These are phyloP conservation scores for Phascolomyces articulosus DNA, from an alignment of 371 early-diverging fungal species.

Conservation along the genomic window DNA sequence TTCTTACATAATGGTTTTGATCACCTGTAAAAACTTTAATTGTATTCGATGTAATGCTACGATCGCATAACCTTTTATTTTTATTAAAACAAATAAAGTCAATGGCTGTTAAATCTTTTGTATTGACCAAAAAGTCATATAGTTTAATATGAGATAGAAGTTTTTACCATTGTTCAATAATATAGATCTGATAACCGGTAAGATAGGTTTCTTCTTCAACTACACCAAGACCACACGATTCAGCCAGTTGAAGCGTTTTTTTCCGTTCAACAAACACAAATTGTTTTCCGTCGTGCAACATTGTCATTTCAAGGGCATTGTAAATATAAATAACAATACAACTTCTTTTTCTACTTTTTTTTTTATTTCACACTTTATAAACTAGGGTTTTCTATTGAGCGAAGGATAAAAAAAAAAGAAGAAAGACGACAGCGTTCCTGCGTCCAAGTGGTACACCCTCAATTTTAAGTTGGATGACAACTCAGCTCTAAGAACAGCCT, in stretches of 20 bases:
- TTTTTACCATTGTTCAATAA: constrained; percentile 67
- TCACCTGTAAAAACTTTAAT: constrained; percentile 70
- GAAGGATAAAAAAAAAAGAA: background rate
- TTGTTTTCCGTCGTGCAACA: constrained; percentile 32
- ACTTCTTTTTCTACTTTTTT: too few relatives aligned
- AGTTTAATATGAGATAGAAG: background rate
- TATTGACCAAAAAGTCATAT: too few relatives aligned
- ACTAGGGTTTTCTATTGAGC: too few relatives aligned
- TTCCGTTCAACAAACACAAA: constrained; percentile 63
- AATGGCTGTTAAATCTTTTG: too few relatives aligned
- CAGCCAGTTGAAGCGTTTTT: constrained; percentile 49
- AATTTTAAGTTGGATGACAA: too few relatives aligned
- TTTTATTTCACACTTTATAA: too few relatives aligned
- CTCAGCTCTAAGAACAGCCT: too few relatives aligned
- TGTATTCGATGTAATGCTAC: constrained; percentile 57
- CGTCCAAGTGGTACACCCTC: too few relatives aligned
- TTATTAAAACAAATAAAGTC: too few relatives aligned
- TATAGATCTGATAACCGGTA: constrained; percentile 66
- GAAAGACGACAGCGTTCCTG: too few relatives aligned
- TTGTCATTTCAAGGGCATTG: background rate
- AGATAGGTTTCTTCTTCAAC: constrained; percentile 46
- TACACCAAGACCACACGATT: constrained; percentile 51
- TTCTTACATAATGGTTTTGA: constrained; percentile 53
- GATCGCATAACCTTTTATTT: constrained; percentile 69
- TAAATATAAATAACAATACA: too few relatives aligned